These are phyloP conservation scores for Fusarium sp. DNA, from an alignment of 2,329 filamentous ascomycete genomes.

Conservation along the genomic window DNA sequence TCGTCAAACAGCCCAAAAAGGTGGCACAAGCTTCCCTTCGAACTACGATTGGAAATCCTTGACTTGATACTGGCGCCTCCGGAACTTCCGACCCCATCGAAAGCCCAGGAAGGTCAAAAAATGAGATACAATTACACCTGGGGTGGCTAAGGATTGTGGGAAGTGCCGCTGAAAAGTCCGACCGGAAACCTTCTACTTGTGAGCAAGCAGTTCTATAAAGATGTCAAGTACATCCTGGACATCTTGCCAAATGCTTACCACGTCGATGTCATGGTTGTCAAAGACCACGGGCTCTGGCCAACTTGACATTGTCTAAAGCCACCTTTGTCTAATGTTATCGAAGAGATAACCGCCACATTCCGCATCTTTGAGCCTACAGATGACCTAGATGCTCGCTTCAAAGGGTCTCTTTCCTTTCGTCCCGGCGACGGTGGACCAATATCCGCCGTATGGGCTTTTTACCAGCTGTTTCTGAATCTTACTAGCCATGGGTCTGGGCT, in stretches of 20 bases:
- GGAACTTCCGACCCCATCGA: not conserved
- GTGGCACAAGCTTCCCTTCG: not conserved
- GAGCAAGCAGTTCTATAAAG: not conserved
- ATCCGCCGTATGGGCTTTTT: not conserved
- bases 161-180: not conserved
- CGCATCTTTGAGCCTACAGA: slow-evolving; percentile 21
- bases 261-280: slow-evolving; percentile 27
- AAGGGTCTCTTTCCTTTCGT: too few species aligned
- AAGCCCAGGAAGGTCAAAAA: not conserved
- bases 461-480: not conserved
- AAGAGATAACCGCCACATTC: not conserved
- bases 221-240: not conserved
- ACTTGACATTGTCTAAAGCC: slow-evolving; percentile 8
- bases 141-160: not conserved
- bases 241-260: not conserved
- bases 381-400: slow-evolving; percentile 1
- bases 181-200: not conserved
- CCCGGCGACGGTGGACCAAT: not conserved
- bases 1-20: not conserved
- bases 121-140: not conserved
- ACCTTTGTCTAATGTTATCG: slow-evolving; percentile 2
- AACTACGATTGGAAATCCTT: not conserved
- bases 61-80: not conserved
- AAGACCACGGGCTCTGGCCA: slow-evolving; percentile 7
- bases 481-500: not conserved